phyloP scores from a whole-genome alignment of 306 rosid species.

The Astragalus membranaceus region DNA sequence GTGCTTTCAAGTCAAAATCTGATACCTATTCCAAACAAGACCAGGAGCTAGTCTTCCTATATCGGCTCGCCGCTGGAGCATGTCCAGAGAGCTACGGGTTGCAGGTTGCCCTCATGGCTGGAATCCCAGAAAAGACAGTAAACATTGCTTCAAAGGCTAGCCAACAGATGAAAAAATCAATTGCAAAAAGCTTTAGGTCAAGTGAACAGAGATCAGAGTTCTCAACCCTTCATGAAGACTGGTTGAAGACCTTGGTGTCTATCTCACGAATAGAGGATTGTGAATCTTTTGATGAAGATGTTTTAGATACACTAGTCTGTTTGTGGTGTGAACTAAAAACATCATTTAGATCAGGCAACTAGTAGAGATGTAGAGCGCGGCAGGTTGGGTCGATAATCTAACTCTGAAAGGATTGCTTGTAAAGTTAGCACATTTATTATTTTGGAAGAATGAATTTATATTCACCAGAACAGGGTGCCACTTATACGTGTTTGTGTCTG shows the following conservation, averaged over 20 bases:
- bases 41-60: constrained; percentile 68
- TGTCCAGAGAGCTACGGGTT: constrained; percentile 92
- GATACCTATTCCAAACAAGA: constrained; percentile 33
- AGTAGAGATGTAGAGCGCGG: constrained; percentile 6
- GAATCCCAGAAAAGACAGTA: constrained; percentile 67
- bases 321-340: constrained; percentile 62
- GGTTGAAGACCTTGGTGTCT: constrained; percentile 63
- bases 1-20: constrained; percentile 59
- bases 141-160: constrained; percentile 72
- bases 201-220: constrained; percentile 80
- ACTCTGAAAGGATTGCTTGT: neutral
- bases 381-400: neutral
- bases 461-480: too few species aligned
- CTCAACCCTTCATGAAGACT: constrained; percentile 86
- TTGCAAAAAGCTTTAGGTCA: constrained; percentile 53
- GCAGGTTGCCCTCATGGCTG: constrained; percentile 94
- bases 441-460: neutral
- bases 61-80: constrained; percentile 70
- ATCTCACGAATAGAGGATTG: constrained; percentile 32
- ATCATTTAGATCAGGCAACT: constrained; percentile 39
- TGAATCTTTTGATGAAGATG: constrained; percentile 44
- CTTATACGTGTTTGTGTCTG: too few species aligned
- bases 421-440: neutral
- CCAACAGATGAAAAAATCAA: constrained; percentile 52
- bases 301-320: constrained; percentile 63